These are phyloP conservation scores for Solanum rostratum DNA, from an alignment of 257 asterid species.

Conservation along the genomic window DNA sequence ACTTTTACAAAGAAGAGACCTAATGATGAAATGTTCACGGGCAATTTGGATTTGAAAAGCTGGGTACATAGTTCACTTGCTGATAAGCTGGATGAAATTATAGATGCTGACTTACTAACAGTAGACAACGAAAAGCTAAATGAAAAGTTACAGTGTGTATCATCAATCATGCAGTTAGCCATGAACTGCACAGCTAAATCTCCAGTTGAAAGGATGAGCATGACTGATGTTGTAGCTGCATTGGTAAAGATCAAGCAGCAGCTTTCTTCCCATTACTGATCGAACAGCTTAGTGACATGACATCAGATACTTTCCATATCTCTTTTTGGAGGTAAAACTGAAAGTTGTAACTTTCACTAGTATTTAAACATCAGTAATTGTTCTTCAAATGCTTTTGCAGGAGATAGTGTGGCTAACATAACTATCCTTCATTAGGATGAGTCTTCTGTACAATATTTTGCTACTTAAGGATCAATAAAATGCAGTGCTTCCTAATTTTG, in stretches of 20 bases:
- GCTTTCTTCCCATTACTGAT: not conserved
- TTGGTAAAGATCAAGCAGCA: constrained; percentile 3
- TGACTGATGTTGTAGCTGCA: constrained; percentile 2
- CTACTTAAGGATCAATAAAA: not conserved
- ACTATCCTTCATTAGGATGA: not conserved
- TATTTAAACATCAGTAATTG: not conserved
- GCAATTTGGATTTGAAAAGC: not conserved
- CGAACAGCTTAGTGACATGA: not conserved
- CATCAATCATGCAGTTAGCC: constrained; percentile 3
- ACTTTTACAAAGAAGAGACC: not conserved
- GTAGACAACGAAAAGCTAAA: not conserved
- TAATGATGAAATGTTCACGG: not conserved
- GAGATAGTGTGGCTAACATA: not conserved
- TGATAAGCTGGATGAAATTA: not conserved
- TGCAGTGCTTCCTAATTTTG: not conserved
- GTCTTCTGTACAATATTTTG: not conserved
- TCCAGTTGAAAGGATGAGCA: not conserved
- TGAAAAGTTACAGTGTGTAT: not conserved
- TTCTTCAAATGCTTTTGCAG: not conserved
- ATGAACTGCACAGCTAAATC: constrained; percentile 1
- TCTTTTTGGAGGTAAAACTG: not conserved
- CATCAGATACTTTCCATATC: not conserved
- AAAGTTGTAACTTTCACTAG: not conserved
- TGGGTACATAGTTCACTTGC: not conserved
- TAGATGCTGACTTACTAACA: not conserved